Conservation (phyloP, 2,329 filamentous ascomycete genomes). For the Aspergillus eucalypticola region DNA sequence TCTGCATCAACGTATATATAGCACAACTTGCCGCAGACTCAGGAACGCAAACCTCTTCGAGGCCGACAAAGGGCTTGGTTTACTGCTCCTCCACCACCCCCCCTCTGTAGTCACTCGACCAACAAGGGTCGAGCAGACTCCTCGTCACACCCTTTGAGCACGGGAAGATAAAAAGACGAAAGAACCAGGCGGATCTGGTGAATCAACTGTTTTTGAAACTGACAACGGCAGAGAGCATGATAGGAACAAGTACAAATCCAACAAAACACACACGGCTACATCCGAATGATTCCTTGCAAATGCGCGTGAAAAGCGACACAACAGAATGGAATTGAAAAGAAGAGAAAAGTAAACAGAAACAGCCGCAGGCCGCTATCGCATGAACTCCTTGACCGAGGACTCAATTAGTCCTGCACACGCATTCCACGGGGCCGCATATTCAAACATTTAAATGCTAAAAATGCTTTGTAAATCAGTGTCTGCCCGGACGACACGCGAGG, state of each 20-base stretch:
- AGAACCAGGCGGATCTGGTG: constrained; percentile 1
- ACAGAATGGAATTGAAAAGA: not conserved
- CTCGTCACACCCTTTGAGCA: not conserved
- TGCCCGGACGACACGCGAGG: constrained; percentile 12
- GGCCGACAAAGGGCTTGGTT: not conserved
- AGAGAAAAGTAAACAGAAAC: constrained; percentile 10
- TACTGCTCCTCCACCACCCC: not conserved
- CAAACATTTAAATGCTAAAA: constrained; percentile 23
- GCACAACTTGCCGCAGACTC: not conserved
- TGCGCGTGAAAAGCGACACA: not conserved
- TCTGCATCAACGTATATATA: not conserved
- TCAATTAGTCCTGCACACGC: constrained; percentile 13
- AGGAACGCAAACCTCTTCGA: not conserved
- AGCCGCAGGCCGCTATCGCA: constrained; percentile 18
- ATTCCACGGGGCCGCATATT: constrained; percentile 15
- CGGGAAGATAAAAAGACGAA: not conserved
- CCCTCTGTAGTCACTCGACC: not conserved
- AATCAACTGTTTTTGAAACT: constrained; percentile 11
- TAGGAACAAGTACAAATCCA: constrained; percentile 9
- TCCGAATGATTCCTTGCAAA: constrained; percentile 8
- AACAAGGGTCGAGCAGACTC: not conserved
- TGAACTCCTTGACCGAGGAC: constrained; percentile 22
- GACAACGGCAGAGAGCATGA: constrained; percentile 2
- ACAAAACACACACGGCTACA: constrained; percentile 9
- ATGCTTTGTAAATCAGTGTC: constrained; percentile 16